Base-by-base conservation (phyloP, 495 filamentous ascomycete genomes). In the Penicillium dipodomyicola region DNA sequence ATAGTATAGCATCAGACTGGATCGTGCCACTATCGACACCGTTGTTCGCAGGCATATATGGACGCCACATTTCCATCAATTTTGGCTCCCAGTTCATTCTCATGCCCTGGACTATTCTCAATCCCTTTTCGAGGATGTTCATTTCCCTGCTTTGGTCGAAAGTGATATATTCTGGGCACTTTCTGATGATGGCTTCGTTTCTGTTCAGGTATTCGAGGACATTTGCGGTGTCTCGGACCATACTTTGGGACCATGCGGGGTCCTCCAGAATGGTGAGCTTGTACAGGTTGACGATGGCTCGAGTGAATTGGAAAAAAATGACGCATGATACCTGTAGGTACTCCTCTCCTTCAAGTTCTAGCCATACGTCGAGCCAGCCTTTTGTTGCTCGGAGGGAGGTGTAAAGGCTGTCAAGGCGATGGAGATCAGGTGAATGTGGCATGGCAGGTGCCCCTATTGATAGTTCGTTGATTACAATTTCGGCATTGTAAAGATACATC, bases 391-490 rank as follows among this genome's bases (percentile, higher is more conserved):
- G 62, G 7, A 82, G 69, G 29, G 64, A 67, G 11, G 65, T 57
- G 20, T 58, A 75, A 5, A 75, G 65, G 37, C 65, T 63, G 42
- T 74, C 69, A 1, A 76, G 58, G 15, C 68, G 66, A 32, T 72
- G 64, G 10, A 69, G 57, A 40, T 65, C 63, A 12, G 66, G 60
- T 5, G 58, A 59, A 37, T 60, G 59, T 42, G 60, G 42, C 9
- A 65, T 20, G 6, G 53, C 49, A 2, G 63, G 37, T 14, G 54
- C 43, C 43, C 68, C 69, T 12, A 79, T 54, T 19, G 71, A 68
- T 25, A 71, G 30, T 50, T 83, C 77, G 43, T 77, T 62, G 49
- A 82, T 76, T 5, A 63, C 61, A 5, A 80, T 61, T 29, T 81
- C 77, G 1, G 77, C 69, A 58, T 67, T 71, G 39, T 67, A 62